Conservation (phyloP, 768 basidiomycete species). For the Amanita thiersii region DNA sequence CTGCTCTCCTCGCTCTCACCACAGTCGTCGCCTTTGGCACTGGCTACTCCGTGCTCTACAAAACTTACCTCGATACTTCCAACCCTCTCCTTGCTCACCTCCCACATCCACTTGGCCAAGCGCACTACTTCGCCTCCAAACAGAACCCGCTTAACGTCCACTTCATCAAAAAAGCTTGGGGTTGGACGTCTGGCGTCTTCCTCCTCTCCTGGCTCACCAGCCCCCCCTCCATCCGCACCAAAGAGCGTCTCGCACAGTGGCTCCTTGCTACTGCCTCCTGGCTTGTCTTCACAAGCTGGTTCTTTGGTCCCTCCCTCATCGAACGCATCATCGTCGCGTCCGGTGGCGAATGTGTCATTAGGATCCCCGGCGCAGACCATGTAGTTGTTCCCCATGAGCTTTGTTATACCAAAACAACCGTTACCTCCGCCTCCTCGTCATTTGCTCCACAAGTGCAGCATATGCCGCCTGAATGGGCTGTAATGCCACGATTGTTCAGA, state of each 20-base stretch:
- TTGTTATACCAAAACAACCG: conserved; percentile 40
- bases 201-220: conserved; percentile 50
- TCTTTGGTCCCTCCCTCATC: conserved; percentile 77
- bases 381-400: conserved; percentile 47
- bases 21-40: conserved; percentile 53
- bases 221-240: conserved; percentile 33
- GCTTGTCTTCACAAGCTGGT: conserved; percentile 76
- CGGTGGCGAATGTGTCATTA: conserved; percentile 72
- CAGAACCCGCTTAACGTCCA: conserved; percentile 72
- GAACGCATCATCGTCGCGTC: conserved; percentile 56
- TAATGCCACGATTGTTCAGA: conserved; percentile 53
- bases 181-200: conserved; percentile 74
- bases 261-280: conserved; percentile 53
- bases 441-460: conserved; percentile 15
- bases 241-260: conserved; percentile 44
- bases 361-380: conserved; percentile 46
- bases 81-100: conserved; percentile 61
- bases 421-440: conserved; percentile 44
- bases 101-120: conserved; percentile 54
- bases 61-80: conserved; percentile 82
- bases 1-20: conserved; percentile 33
- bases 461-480: conserved; percentile 35
- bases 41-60: conserved; percentile 49
- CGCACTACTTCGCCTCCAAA: conserved; percentile 77
- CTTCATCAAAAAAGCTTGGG: conserved; percentile 92